A percentile compares a stretch with the other conserved stretches of the same genome.
Evolutionary conservation across 1,284 basidiomycete genomes (phyloP).

Genomic region (Trichosporon sp.): DNA sequence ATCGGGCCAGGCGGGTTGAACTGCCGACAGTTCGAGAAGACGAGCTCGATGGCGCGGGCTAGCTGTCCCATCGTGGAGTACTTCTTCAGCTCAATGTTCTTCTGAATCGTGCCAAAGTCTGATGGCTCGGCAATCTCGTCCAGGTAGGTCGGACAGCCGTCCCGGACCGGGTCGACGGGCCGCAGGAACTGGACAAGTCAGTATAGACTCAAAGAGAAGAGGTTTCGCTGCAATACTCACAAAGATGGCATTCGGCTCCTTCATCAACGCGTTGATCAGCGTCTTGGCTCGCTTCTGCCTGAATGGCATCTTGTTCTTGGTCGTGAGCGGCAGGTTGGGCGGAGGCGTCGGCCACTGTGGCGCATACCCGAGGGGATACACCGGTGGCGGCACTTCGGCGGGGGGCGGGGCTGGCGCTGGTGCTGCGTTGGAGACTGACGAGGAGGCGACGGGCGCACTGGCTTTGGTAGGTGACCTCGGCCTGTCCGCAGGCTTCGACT

Average conservation of each 20-base stretch:
- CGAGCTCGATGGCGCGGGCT: conserved; percentile 70
- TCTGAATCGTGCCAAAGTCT: conserved; percentile 82
- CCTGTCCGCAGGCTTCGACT: background rate
- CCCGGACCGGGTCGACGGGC: conserved; percentile 77
- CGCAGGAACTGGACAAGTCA: conserved; percentile 55
- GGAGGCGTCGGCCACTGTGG: conserved; percentile 43
- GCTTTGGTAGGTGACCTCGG: conserved; percentile 2
- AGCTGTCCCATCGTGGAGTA: conserved; percentile 79
- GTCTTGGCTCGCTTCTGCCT: conserved; percentile 75
- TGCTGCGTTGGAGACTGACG: conserved; percentile 32
- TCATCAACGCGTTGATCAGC: conserved; percentile 61
- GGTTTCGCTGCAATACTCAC: conserved; percentile 15
- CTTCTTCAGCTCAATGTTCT: conserved; percentile 58
- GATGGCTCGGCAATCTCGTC: conserved; percentile 91
- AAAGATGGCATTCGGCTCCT: conserved; percentile 65
- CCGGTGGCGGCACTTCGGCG: conserved; percentile 11
- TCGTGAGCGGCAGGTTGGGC: conserved; percentile 26
- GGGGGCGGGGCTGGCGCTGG: conserved; percentile 24
- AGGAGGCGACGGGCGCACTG: conserved; percentile 1
- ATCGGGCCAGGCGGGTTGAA: conserved; percentile 70
- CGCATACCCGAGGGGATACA: conserved; percentile 9
- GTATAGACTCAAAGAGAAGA: conserved; percentile 8
- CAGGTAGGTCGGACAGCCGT: conserved; percentile 87
- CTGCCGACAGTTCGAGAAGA: conserved; percentile 77
- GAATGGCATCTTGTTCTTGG: conserved; percentile 49